Evolutionary conservation across 805 yeast genomes (phyloP).

Genomic region (Saccharomycopsis fodiens): DNA sequence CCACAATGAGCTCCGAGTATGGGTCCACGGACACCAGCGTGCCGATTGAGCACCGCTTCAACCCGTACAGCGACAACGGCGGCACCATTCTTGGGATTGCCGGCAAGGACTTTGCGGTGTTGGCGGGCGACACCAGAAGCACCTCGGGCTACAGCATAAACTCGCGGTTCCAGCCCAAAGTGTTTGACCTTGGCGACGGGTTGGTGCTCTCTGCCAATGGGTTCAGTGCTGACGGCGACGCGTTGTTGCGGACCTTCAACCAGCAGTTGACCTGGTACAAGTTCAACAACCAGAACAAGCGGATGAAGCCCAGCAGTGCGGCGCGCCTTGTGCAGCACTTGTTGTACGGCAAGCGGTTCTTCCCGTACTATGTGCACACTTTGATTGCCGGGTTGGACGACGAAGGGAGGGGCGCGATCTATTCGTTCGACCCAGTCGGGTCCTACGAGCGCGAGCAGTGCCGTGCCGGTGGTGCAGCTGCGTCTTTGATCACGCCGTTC

Average conservation of each 20-base stretch:
- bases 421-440: constrained; percentile 96
- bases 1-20: constrained; percentile 59
- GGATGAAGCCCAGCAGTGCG: constrained; percentile 59
- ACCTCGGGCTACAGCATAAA: constrained; percentile 91
- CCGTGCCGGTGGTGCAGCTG: constrained; percentile 97
- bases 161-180: constrained; percentile 86
- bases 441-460: constrained; percentile 96
- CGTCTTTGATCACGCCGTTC: constrained; percentile 93
- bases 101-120: constrained; percentile 92
- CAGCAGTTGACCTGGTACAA: constrained; percentile 80
- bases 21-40: constrained; percentile 41
- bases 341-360: constrained; percentile 86
- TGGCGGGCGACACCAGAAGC: constrained; percentile 98
- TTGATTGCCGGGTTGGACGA: constrained; percentile 87
- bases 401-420: constrained; percentile 86
- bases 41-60: constrained; percentile 88
- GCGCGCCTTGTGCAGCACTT: constrained; percentile 89
- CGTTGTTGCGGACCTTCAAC: constrained; percentile 68
- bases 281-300: constrained; percentile 70
- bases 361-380: constrained; percentile 95
- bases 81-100: constrained; percentile 97
- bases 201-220: constrained; percentile 90
- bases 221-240: constrained; percentile 90
- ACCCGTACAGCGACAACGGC: constrained; percentile 92
- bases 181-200: constrained; percentile 82